Evolutionary conservation across 352 stramenopile species (phyloP).

Genomic region (Globisporangium echinulatum): DNA sequence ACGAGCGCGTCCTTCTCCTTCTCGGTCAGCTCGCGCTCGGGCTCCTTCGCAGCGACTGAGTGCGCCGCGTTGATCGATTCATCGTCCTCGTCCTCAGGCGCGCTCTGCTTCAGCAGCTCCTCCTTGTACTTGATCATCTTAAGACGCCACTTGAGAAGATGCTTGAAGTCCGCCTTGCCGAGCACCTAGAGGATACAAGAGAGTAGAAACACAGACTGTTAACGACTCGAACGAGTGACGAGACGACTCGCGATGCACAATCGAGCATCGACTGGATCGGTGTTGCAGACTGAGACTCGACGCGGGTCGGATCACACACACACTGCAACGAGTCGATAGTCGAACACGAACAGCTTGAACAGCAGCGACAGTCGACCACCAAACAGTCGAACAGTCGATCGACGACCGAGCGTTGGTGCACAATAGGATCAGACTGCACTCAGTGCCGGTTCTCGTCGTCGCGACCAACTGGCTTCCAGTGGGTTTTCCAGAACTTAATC

Average conservation of each 20-base stretch:
- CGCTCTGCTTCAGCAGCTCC: slow-evolving; percentile 65
- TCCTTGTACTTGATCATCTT: slow-evolving; percentile 90
- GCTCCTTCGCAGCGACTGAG: slow-evolving; percentile 14
- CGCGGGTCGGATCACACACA: too few species aligned
- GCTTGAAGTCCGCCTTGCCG: slow-evolving; percentile 97
- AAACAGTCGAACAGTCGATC: slow-evolving; percentile 1
- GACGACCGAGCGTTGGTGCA: background rate
- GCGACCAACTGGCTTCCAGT: slow-evolving; percentile 78
- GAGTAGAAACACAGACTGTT: background rate
- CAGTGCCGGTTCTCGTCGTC: slow-evolving; percentile 52
- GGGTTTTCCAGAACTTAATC: slow-evolving; percentile 89
- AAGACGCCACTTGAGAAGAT: slow-evolving; percentile 94
- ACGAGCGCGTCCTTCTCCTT: slow-evolving; percentile 80
- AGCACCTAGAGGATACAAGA: slow-evolving; percentile 71
- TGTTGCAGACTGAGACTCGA: background rate
- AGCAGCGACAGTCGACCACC: background rate
- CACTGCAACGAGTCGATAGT: too few species aligned
- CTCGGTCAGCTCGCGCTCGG: slow-evolving; percentile 58
- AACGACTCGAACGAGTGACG: background rate
- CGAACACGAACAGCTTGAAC: too few species aligned
- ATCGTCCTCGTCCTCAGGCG: slow-evolving; percentile 21
- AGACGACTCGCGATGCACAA: background rate
- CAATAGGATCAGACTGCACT: slow-evolving; percentile 71
- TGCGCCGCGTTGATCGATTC: slow-evolving; percentile 16
- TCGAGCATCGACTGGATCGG: background rate